Evolutionary conservation across 371 early-diverging fungal genomes (phyloP).

Genomic region (Funneliformis caledonium): DNA sequence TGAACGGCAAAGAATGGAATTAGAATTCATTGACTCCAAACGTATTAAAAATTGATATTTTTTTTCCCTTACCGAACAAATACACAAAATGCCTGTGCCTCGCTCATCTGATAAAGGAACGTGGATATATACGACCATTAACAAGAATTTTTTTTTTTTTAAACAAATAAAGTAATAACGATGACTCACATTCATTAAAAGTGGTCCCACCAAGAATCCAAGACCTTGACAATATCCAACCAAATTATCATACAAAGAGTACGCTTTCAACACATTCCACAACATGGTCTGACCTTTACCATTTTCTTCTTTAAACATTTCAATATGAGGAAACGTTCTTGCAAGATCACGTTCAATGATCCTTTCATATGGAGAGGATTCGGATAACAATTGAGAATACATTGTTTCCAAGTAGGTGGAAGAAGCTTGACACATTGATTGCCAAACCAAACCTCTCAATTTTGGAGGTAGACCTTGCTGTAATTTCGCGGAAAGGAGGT

Average conservation of each 20-base stretch:
- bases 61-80: constrained; percentile 61
- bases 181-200: constrained; percentile 71
- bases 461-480: constrained; percentile 83
- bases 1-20: neutral
- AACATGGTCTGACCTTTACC: constrained; percentile 87
- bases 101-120: constrained; percentile 64
- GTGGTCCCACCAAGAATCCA: constrained; percentile 89
- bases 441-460: constrained; percentile 91
- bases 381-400: constrained; percentile 79
- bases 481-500: constrained; percentile 68
- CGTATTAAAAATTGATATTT: neutral
- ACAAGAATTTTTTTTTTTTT: neutral
- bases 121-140: too few species aligned
- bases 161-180: neutral
- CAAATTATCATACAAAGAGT: constrained; percentile 86
- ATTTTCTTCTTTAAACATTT: constrained; percentile 81
- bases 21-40: neutral
- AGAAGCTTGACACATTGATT: constrained; percentile 83
- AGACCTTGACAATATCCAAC: constrained; percentile 98
- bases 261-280: constrained; percentile 87
- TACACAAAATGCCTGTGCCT: constrained; percentile 89
- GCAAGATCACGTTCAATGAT: constrained; percentile 90
- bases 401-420: constrained; percentile 79
- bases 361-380: constrained; percentile 83
- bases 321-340: constrained; percentile 88